Base-by-base conservation (phyloP, 768 basidiomycete species). In the Tulasnella calospora region DNA sequence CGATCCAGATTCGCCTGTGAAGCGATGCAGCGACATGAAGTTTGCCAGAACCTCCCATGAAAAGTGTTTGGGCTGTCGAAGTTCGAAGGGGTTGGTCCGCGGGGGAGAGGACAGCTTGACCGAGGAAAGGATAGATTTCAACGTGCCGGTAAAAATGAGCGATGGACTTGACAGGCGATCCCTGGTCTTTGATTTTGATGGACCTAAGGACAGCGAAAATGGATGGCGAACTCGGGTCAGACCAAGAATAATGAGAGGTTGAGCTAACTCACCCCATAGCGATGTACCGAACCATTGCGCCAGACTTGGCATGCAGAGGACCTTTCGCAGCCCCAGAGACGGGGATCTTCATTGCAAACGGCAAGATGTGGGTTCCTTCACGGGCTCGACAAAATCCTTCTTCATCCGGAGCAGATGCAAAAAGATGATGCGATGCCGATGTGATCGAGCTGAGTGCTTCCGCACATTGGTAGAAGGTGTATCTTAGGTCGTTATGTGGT, bases 131-230 rank as follows among this genome's bases (percentile, higher is more conserved):
- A 78, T 93, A 94, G 38, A 96, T 86, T 75, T 91, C 89, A 83
- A 94, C 91, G 71, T 90, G 86, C 12, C 95, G 90, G 83, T 96
- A 97, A 83, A 96, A 95, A 84, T 98, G 95, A 3, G 95, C 92
- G 44, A 96, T 91, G 3, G 93, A 94, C 19, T 89, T 87, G 81
- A 88, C 88, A 38, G 86, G 85, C 5, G 89, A 89, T 21, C 86
- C 84, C 2, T 89, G 82, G 76, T 93, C 90, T 83, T 92, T 92
- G 78, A 96, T 88, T 84, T 92, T 92, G 81, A 94, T 84, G 13
- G 92, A 93, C 7, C 93, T 93, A 61, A 36, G 44, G 51, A 21
- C 19, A n/a, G 33, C 55, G 40, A 40, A 40, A 9, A 78, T 30
- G 38, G 76, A 30, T 10, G 72, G 70, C 6, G 30, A 70, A 73